Evolutionary conservation across 1,139 yeast species (phyloP).

Genomic region (Kodamaea suecica): DNA sequence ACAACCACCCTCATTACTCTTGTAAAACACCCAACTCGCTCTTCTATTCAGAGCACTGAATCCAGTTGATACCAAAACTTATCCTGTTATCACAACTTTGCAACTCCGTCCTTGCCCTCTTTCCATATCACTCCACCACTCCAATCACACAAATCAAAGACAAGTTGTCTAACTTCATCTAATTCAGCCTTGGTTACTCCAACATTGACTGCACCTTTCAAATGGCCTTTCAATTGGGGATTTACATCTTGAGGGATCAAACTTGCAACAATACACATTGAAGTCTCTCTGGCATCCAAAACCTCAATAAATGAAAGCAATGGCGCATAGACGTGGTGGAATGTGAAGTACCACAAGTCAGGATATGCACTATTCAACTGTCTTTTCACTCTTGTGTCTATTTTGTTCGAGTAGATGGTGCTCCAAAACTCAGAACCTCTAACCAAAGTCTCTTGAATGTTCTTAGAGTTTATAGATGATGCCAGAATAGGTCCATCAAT

Average conservation of each 20-base stretch:
- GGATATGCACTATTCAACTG: conserved; percentile 79
- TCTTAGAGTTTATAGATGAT: conserved; percentile 29
- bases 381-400: conserved; percentile 60
- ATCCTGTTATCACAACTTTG: conserved; percentile 52
- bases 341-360: conserved; percentile 73
- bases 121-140: conserved; percentile 55
- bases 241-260: conserved; percentile 93
- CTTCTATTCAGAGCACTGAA: no score
- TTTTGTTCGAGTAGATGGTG: conserved; percentile 65
- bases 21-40: no score
- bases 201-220: conserved; percentile 77
- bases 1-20: no score
- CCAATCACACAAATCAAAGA: conserved; percentile 70
- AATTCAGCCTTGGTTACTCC: conserved; percentile 72
- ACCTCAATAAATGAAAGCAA: conserved; percentile 66
- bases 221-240: conserved; percentile 88
- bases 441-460: conserved; percentile 28
- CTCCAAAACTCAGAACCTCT: conserved; percentile 74
- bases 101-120: conserved; percentile 59
- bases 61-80: no score
- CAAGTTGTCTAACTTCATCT: conserved; percentile 55
- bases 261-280: conserved; percentile 73
- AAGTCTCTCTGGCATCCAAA: conserved; percentile 66
- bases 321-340: conserved; percentile 75
- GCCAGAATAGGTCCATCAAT: conserved; percentile 43